phyloP scores from a whole-genome alignment of 2,329 filamentous ascomycete species.

The Elsinoe ampelina region DNA sequence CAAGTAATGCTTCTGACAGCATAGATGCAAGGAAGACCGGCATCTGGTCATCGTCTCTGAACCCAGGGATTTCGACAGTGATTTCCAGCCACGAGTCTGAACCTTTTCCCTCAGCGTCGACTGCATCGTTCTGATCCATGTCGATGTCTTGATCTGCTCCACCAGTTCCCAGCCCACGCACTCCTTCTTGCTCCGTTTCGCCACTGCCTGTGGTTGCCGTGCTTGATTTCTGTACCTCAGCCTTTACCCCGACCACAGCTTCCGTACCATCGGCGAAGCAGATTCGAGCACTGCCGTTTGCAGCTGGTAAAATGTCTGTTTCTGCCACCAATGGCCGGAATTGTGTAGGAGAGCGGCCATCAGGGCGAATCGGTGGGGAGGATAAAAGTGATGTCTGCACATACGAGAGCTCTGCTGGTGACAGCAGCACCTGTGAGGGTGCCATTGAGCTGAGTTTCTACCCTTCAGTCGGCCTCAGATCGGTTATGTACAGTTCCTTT shows the following conservation, averaged over 20 bases:
- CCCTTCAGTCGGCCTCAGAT: too few species aligned
- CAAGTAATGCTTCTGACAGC: slow-evolving; percentile 77
- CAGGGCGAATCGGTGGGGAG: slow-evolving; percentile 75
- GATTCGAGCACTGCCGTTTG: slow-evolving; percentile 86
- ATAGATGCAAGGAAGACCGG: slow-evolving; percentile 82
- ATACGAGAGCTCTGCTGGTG: slow-evolving; percentile 92
- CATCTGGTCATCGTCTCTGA: slow-evolving; percentile 80
- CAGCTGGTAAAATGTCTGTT: slow-evolving; percentile 76
- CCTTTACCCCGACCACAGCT: slow-evolving; percentile 91
- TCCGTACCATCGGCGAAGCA: slow-evolving; percentile 94
- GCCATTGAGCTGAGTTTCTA: slow-evolving; percentile 42
- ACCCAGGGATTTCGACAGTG: slow-evolving; percentile 81
- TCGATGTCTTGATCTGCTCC: slow-evolving; percentile 33
- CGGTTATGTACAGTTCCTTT: too few species aligned
- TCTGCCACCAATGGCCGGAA: slow-evolving; percentile 89
- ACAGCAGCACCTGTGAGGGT: slow-evolving; percentile 61
- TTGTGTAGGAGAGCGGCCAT: slow-evolving; percentile 71
- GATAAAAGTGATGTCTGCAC: slow-evolving; percentile 79
- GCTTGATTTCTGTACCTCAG: slow-evolving; percentile 72
- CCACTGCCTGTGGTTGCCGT: slow-evolving; percentile 21
- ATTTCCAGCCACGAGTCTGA: slow-evolving; percentile 77
- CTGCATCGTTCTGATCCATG: slow-evolving; percentile 32
- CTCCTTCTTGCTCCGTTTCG: slow-evolving; percentile 17
- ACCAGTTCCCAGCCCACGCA: slow-evolving; percentile 17
- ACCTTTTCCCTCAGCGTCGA: slow-evolving; percentile 30